A percentile compares a stretch with the other conserved stretches of the same genome.
These are phyloP conservation scores for Amyloporia xantha DNA, from an alignment of 768 basidiomycete genomes.

Conservation along the genomic window DNA sequence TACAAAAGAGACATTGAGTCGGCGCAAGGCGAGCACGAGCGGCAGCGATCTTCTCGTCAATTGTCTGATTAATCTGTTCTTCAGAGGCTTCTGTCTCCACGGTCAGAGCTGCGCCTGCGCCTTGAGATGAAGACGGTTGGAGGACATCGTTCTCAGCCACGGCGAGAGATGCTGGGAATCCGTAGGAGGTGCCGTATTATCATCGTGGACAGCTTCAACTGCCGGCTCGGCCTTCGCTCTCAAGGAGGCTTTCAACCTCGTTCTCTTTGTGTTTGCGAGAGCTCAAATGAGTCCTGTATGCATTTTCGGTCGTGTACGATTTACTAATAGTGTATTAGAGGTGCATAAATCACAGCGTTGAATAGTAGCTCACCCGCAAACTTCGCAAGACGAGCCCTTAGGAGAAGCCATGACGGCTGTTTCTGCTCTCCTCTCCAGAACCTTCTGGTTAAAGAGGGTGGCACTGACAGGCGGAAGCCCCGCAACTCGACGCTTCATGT, in stretches of 20 bases:
- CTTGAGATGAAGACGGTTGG: slow-evolving; percentile 6
- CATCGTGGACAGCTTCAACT: slow-evolving; percentile 11
- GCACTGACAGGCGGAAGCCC: slow-evolving; percentile 79
- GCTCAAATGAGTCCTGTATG: slow-evolving; percentile 78
- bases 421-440: slow-evolving; percentile 70
- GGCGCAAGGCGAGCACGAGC: slow-evolving; percentile 57
- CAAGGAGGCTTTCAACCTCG: slow-evolving; percentile 43
- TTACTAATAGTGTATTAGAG: slow-evolving; percentile 46
- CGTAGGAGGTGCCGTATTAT: slow-evolving; percentile 6
- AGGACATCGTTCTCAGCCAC: not conserved
- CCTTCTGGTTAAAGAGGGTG: slow-evolving; percentile 79
- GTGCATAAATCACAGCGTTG: not conserved
- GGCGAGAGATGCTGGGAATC: no score
- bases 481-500: slow-evolving; percentile 95
- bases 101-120: slow-evolving; percentile 19
- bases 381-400: slow-evolving; percentile 57
- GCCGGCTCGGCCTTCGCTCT: slow-evolving; percentile 12
- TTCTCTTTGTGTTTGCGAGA: slow-evolving; percentile 88
- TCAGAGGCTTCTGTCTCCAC: slow-evolving; percentile 36
- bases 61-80: slow-evolving; percentile 43
- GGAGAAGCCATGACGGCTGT: slow-evolving; percentile 61
- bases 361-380: slow-evolving; percentile 45
- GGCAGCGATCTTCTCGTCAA: slow-evolving; percentile 71
- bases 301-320: slow-evolving; percentile 82
- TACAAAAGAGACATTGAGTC: slow-evolving; percentile 84